phyloP scores from a whole-genome alignment of 495 filamentous ascomycete genomes.

The Neurospora intermedia region DNA sequence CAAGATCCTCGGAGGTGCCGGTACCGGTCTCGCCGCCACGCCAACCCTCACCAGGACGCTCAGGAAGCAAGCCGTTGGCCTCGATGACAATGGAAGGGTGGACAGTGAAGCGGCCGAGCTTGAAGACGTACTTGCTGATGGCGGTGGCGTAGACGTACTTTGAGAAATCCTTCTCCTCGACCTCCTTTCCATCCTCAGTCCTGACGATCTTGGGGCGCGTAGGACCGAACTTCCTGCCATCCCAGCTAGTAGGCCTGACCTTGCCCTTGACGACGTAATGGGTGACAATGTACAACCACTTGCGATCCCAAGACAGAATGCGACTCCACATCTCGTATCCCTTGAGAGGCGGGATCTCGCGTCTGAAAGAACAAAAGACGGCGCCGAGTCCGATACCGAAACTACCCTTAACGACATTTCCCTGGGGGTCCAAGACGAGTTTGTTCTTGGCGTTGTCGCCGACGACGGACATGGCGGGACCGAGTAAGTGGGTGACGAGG shows the following conservation, averaged over 20 bases:
- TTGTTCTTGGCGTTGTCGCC: constrained; percentile 31
- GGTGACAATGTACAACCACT: constrained; percentile 40
- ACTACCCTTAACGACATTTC: constrained; percentile 21
- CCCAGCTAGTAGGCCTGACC: constrained; percentile 35
- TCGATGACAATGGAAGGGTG: constrained; percentile 67
- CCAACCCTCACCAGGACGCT: constrained; percentile 41
- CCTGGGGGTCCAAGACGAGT: constrained; percentile 30
- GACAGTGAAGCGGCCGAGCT: constrained; percentile 76
- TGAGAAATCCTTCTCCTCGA: constrained; percentile 38
- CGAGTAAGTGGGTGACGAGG: constrained; percentile 43
- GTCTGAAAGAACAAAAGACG: constrained; percentile 54
- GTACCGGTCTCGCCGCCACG: constrained; percentile 25
- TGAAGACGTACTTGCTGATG: constrained; percentile 81
- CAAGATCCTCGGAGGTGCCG: constrained; percentile 21
- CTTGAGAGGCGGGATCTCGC: constrained; percentile 59
- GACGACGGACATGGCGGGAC: constrained; percentile 30
- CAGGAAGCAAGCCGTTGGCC: constrained; percentile 57
- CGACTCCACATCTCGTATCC: constrained; percentile 64
- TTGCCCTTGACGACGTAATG: constrained; percentile 49
- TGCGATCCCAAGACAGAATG: constrained; percentile 58
- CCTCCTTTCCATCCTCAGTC: constrained; percentile 30
- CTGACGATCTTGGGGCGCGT: constrained; percentile 11
- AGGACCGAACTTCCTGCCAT: constrained; percentile 13
- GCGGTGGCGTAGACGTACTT: constrained; percentile 60
- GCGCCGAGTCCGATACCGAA: constrained; percentile 56